These are phyloP conservation scores for Cyanidiococcus yangmingshanensis DNA, from an alignment of 23 red algal species.

Conservation along the genomic window DNA sequence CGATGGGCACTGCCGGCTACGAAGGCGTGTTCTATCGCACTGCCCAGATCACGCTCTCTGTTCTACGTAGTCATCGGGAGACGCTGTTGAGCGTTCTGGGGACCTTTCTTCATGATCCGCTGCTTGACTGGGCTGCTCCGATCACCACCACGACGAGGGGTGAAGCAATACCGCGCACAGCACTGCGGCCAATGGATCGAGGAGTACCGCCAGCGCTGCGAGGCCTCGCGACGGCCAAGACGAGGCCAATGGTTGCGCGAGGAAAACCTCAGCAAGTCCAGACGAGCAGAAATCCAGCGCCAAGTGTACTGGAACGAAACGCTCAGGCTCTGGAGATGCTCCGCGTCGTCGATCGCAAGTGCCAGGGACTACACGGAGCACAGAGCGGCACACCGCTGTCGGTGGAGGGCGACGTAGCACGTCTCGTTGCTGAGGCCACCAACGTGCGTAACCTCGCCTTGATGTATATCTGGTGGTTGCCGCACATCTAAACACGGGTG, in stretches of 20 bases:
- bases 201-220: background rate
- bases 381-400: slow-evolving; percentile 49
- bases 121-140: slow-evolving; percentile 71
- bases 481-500: slow-evolving; percentile 36
- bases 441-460: slow-evolving; percentile 46
- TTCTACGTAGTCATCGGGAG: slow-evolving; percentile 34
- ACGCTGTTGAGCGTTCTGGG: slow-evolving; percentile 45
- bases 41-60: slow-evolving; percentile 42
- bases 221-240: background rate
- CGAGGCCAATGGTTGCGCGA: background rate
- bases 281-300: background rate
- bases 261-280: background rate
- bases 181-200: too few relatives aligned
- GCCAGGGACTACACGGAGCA: slow-evolving; percentile 46
- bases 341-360: slow-evolving; percentile 43
- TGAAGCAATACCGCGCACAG: background rate
- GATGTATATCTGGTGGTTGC: slow-evolving; percentile 98
- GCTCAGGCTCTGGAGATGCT: slow-evolving; percentile 27
- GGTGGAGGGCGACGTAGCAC: slow-evolving; percentile 67
- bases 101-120: slow-evolving; percentile 85
- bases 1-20: slow-evolving; percentile 75
- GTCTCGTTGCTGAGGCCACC: slow-evolving; percentile 67
- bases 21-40: slow-evolving; percentile 50
- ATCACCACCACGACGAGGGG: background rate
- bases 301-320: background rate